Base-by-base conservation (phyloP, 805 yeast species). In the Zygosaccharomyces kombuchaensis region DNA sequence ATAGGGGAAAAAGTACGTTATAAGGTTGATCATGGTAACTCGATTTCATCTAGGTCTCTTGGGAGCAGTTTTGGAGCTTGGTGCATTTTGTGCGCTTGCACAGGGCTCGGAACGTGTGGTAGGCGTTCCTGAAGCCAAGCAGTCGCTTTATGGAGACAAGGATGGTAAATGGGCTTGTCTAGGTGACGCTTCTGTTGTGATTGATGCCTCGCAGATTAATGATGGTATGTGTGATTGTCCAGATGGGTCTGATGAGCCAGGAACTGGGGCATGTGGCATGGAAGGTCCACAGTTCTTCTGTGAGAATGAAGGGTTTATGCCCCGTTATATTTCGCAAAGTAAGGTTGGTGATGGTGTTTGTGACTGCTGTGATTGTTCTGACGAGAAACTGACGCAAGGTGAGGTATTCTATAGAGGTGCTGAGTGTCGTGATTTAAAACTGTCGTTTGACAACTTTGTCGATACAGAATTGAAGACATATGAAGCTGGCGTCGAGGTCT, bases 351-450 rank as follows among this genome's bases (percentile, higher is more conserved):
- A 93, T 66, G 97, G 97, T 0, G 81, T 83, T 2, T 93, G 99
- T 68, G 99, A 93, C 62, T 93, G 99, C 65, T 93, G 99, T 66
- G 99, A 93, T 67, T 98, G 99, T 7, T 76, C 88, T 1, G 99
- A 93, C 66, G 99, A 93, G 63, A 63, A 26, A n/a, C 31, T 46
- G 12, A 25, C 48, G 4, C 38, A 44, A 16, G 45, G 29, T 10
- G 41, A 35, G 34, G 45, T 43, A 21, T 37, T 41, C 14, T 39
- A 46, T 37, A 25, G 38, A 9, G 40, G 41, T 10, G 13, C 46
- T 34, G 48, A 43, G 25, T 68, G 73, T 51, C 47, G 35, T 2
- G 59, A 58, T 29, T 52, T 71, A 36, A 53, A 61, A 29, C 45
- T 54, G 6, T 48, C 53, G 26, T 62, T 58, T 34, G 50, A 62